Conservation (phyloP, 768 basidiomycete genomes). For the Leccinellum luteum region DNA sequence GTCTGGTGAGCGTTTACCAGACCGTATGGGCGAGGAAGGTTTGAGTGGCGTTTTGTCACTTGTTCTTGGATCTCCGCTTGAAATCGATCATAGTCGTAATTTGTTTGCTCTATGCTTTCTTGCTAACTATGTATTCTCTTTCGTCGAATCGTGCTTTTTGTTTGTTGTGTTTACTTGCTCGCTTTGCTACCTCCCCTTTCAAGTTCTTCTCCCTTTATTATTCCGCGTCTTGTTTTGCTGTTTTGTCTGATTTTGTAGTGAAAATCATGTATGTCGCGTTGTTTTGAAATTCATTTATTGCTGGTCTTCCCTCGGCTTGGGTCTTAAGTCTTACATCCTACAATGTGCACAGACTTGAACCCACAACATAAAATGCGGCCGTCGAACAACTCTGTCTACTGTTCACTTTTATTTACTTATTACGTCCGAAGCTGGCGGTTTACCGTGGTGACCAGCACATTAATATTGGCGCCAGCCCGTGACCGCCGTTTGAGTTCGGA, state of each 20-base stretch:
- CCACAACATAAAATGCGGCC: background rate
- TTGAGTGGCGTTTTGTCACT: constrained; percentile 5
- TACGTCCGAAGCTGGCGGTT: too few species aligned
- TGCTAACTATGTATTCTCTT: background rate
- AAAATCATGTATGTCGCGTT: background rate
- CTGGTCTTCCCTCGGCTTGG: too few species aligned
- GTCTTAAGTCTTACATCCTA: too few species aligned
- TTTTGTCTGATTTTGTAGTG: background rate
- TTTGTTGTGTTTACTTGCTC: background rate
- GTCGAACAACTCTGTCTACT: too few species aligned
- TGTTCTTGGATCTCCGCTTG: background rate
- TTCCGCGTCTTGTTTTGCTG: background rate
- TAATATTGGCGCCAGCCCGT: too few species aligned
- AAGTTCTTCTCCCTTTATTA: background rate
- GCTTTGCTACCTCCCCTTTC: background rate
- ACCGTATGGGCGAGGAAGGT: constrained; percentile 46
- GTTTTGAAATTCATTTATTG: background rate
- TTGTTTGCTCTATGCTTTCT: background rate
- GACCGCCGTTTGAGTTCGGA: too few species aligned
- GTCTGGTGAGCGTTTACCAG: constrained; percentile 48
- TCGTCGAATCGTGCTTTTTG: background rate
- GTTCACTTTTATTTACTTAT: too few species aligned
- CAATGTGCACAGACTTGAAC: too few species aligned
- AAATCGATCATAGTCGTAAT: background rate
- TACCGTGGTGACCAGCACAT: too few species aligned